Evolutionary conservation across 768 basidiomycete species (phyloP), one percentile per base, ranked within the genome.

Genomic region (Tephrocybe sp.): DNA sequence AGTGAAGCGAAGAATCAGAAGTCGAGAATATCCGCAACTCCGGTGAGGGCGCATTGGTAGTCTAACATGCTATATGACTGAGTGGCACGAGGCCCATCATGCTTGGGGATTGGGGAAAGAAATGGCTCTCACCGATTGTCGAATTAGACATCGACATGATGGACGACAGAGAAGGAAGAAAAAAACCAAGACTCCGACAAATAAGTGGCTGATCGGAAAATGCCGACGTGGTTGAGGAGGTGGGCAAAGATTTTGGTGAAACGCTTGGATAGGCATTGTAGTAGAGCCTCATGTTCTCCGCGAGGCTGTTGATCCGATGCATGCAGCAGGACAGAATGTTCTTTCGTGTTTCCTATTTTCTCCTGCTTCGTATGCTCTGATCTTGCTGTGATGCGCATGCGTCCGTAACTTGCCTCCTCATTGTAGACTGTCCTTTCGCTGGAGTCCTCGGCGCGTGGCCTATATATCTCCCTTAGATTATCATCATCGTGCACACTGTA

Each of bases 61-160:
- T 75, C 74, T 76, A 77, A 76, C 74, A 76, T 76, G 75, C 74
- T 65, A 60, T 72, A 61, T 68, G 69, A 71, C 67, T 64, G 50
- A 21, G 49, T 48, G 72, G 63, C 65, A 54, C 49, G 60, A 65
- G 53, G 66, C 70, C 66, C 73, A 76, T 75, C 71, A 65, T 65
- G 29, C 30, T 29, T n/a, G 30, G 12, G n/a, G 1, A 30, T 4
- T 19, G 16, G 7, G n/a, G 3, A 11, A 22, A 37, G 30, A 43
- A 49, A 23, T 30, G 16, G 45, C 31, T 58, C 58, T 61, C 56
- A 66, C 62, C 49, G 41, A 19, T 33, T 40, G 36, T 47, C 27
- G 11, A 29, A 29, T 29, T 11, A 29, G 27, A 29, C 10, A 19
- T 6, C n/a, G 37, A 38, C 33, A 15, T n/a, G 13, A 34, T 6